Percentiles rank a stretch among this genome's conserved stretches.
Evolutionary conservation across 768 basidiomycete genomes (phyloP).

Genomic region (Leccinum rimulosum): DNA sequence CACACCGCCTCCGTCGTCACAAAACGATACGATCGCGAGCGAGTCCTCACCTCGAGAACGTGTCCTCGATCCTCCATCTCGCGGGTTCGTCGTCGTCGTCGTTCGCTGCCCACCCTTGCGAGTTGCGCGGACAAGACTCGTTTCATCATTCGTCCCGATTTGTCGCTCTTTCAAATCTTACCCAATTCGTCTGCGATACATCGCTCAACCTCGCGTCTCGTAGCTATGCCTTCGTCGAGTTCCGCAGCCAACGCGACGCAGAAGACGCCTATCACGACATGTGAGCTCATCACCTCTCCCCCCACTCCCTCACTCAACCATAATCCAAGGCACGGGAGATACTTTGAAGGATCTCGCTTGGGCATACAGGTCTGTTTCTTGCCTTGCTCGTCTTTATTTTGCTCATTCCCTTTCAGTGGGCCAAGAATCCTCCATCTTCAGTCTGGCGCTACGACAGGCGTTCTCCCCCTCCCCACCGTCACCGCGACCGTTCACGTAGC

Average conservation of each 20-base stretch:
- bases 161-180: conserved; percentile 37
- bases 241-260: conserved; percentile 72
- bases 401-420: conserved; percentile 52
- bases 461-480: conserved; percentile 42
- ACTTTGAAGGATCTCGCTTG: conserved; percentile 71
- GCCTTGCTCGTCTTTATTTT: neutral
- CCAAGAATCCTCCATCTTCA: conserved; percentile 79
- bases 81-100: conserved; percentile 30
- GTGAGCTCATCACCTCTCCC: conserved; percentile 41
- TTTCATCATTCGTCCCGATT: conserved; percentile 31
- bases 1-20: conserved; percentile 24
- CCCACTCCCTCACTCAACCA: conserved; percentile 8
- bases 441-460: conserved; percentile 75
- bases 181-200: conserved; percentile 33
- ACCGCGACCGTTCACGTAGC: conserved; percentile 52
- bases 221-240: conserved; percentile 88
- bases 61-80: conserved; percentile 25
- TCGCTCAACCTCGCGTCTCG: conserved; percentile 60
- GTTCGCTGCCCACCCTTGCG: conserved; percentile 22
- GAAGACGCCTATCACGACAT: conserved; percentile 85
- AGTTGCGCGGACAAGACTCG: conserved; percentile 28
- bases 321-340: conserved; percentile 62
- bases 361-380: conserved; percentile 60
- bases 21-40: conserved; percentile 30
- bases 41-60: conserved; percentile 21